A percentile compares a stretch with the other conserved stretches of the same genome.
Conservation (phyloP, 768 basidiomycete species). For the Suillus spraguei region DNA sequence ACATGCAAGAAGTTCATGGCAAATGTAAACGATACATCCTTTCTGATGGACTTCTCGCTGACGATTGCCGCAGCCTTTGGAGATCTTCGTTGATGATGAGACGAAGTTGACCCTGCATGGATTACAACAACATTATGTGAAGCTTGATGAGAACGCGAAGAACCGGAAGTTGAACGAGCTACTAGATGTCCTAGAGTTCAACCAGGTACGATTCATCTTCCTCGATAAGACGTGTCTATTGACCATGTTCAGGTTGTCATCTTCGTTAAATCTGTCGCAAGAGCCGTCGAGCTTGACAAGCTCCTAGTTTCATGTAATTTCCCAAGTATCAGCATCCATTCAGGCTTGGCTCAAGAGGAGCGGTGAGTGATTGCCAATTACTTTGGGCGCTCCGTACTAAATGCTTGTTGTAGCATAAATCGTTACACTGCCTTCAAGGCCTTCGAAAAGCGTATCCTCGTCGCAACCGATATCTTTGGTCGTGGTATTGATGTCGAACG, state of each 20-base stretch:
- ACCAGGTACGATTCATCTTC: constrained; percentile 62
- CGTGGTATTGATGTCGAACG: constrained; percentile 99
- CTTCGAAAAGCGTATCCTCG: constrained; percentile 99
- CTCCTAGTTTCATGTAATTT: constrained; percentile 97
- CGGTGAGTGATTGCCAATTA: constrained; percentile 58
- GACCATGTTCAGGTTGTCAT: constrained; percentile 82
- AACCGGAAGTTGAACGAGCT: constrained; percentile 97
- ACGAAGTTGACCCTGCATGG: constrained; percentile 98
- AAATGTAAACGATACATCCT: constrained; percentile 61
- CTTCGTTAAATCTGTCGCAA: constrained; percentile 97
- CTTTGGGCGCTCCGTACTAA: neutral
- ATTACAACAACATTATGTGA: constrained; percentile 97
- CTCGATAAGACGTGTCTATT: neutral
- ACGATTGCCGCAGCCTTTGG: constrained; percentile 71
- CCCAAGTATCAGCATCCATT: constrained; percentile 97
- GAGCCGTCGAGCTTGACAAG: constrained; percentile 96
- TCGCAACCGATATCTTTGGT: constrained; percentile 98
- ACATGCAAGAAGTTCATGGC: constrained; percentile 99
- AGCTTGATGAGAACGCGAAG: constrained; percentile 92
- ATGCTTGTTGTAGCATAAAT: constrained; percentile 61
- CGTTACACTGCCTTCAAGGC: constrained; percentile 99
- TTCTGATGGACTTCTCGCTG: neutral
- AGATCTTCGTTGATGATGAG: constrained; percentile 99
- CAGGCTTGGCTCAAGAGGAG: constrained; percentile 92
- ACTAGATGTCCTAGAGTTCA: constrained; percentile 95